phyloP scores from a whole-genome alignment of 140 eudicot genomes.

The Erigeron philadelphicus region DNA sequence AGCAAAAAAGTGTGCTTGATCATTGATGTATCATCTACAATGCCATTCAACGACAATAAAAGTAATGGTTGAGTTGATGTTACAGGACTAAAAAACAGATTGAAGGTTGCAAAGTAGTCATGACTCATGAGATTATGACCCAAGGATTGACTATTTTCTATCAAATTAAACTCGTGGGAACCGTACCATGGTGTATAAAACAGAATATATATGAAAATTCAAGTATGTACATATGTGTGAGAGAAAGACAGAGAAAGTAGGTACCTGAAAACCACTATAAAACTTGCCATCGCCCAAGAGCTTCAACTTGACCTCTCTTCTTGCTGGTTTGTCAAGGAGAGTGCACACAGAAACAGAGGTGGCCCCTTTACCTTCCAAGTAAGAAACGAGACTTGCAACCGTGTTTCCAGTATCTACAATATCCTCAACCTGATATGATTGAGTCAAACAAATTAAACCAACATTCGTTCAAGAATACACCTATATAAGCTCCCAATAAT shows the following conservation, averaged over 20 bases:
- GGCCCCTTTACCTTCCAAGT: constrained; percentile 64
- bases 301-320: constrained; percentile 59
- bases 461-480: too few relatives aligned
- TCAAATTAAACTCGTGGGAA: too few relatives aligned
- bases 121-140: too few relatives aligned
- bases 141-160: too few relatives aligned
- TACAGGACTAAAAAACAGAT: background rate
- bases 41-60: background rate
- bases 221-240: background rate
- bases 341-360: constrained; percentile 84
- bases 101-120: too few relatives aligned
- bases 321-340: constrained; percentile 80
- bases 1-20: background rate
- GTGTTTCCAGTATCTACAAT: constrained; percentile 93
- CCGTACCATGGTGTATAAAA: too few relatives aligned
- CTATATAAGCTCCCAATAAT: too few relatives aligned
- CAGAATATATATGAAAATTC: too few relatives aligned
- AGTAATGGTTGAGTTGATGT: background rate
- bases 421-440: constrained; percentile 62
- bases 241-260: constrained; percentile 5
- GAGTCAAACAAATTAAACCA: background rate
- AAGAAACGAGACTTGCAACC: constrained; percentile 45
- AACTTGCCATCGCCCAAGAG: constrained; percentile 73
- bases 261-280: constrained; percentile 83
- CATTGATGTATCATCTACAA: background rate